Conservation (phyloP, 768 basidiomycete species). For the Boletus vermiculosoides region DNA sequence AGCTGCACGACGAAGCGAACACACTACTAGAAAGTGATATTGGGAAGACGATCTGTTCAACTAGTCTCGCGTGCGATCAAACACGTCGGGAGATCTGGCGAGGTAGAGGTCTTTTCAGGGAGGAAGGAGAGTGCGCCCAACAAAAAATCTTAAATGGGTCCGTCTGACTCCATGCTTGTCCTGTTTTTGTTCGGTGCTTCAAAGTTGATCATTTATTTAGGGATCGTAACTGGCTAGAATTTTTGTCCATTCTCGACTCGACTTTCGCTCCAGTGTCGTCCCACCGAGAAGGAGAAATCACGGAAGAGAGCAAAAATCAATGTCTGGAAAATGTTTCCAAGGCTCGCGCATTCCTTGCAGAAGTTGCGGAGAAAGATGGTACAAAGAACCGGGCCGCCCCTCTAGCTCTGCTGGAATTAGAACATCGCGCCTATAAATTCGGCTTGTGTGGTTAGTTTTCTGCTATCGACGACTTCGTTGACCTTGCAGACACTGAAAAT, state of each 20-base stretch:
- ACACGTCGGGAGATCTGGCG: conserved; percentile 70
- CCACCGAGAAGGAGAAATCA: conserved; percentile 22
- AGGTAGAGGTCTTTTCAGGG: conserved; percentile 50
- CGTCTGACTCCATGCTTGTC: conserved; percentile 21
- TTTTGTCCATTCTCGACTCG: conserved; percentile 69
- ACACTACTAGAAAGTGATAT: conserved; percentile 66
- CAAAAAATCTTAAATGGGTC: conserved; percentile 60
- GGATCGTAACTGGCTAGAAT: conserved; percentile 87
- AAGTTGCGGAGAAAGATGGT: conserved; percentile 64
- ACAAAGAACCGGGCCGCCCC: conserved; percentile 69
- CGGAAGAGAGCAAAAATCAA: conserved; percentile 39
- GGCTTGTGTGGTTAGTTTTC: conserved; percentile 42
- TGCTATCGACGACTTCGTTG: neutral
- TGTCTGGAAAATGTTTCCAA: conserved; percentile 41
- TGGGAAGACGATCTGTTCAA: conserved; percentile 64
- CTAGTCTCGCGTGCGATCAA: conserved; percentile 73
- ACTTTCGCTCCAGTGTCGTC: conserved; percentile 47
- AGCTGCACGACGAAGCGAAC: conserved; percentile 67
- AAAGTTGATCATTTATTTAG: conserved; percentile 37
- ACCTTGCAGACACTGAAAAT: conserved; percentile 3
- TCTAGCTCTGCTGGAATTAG: conserved; percentile 75
- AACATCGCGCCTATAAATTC: conserved; percentile 52
- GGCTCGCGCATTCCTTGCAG: conserved; percentile 50
- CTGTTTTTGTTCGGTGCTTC: conserved; percentile 9
- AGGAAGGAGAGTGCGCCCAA: conserved; percentile 64